Evolutionary conservation across 1,284 basidiomycete species (phyloP).

Genomic region (Serendipita sp.): DNA sequence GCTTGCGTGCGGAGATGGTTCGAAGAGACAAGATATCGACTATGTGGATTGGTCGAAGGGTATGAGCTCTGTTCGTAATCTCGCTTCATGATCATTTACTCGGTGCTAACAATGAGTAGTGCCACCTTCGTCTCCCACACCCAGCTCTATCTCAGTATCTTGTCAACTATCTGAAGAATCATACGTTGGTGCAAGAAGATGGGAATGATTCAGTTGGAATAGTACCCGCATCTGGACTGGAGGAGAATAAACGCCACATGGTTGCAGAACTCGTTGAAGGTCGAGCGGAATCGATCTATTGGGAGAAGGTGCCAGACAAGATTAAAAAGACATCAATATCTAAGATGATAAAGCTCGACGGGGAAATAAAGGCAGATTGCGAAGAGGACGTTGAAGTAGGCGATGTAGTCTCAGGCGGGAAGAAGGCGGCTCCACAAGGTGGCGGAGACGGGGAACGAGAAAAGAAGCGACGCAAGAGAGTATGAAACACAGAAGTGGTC

Average conservation of each 20-base stretch:
- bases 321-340: conserved; percentile 45
- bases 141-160: conserved; percentile 33
- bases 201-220: conserved; percentile 36
- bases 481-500: not conserved
- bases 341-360: conserved; percentile 18
- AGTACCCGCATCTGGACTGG: conserved; percentile 2
- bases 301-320: conserved; percentile 63
- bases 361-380: not conserved
- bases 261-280: conserved; percentile 42
- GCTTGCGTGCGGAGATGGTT: conserved; percentile 16
- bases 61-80: conserved; percentile 3
- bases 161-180: conserved; percentile 29
- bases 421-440: not conserved
- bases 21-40: not conserved
- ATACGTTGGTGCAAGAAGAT: conserved; percentile 27
- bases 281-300: conserved; percentile 54
- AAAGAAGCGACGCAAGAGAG: not conserved
- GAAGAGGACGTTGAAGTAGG: not conserved
- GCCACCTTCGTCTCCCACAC: conserved; percentile 52
- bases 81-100: not conserved
- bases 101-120: conserved; percentile 27
- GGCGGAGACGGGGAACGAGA: not conserved
- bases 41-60: conserved; percentile 4
- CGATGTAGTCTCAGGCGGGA: not conserved
- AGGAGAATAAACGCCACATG: conserved; percentile 24